Evolutionary conservation across 1,284 basidiomycete species (phyloP), one percentile per base, ranked within the genome.

Genomic region (Ceratobasidium sp.): DNA sequence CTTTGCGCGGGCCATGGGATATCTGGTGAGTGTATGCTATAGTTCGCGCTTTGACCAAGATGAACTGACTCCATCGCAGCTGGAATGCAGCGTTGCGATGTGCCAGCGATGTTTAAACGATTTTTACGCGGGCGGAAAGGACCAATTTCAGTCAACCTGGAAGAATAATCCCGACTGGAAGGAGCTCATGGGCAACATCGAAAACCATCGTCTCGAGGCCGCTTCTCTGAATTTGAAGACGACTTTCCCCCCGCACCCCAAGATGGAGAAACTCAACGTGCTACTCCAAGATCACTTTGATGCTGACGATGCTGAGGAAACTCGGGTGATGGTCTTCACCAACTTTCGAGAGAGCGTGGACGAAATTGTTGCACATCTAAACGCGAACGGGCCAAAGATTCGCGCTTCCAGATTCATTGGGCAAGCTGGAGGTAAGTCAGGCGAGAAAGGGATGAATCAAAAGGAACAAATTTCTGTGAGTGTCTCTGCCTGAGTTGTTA

Each of bases 251-350:
- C 3, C 80, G 52, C 98, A 99, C 81, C 98, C 98, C 2, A 99
- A 99, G 83, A 93, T 99, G 90, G 91, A 93, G 46, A 91, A 87
- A 75, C 85, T 98, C 16, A 88, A 91, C 69, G 84, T 86, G 9
- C 83, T 98, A 43, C 84, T 96, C 1, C 83, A 96, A 8, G 87
- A 93, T 46, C 92, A 98, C 80, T 97, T 98, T 78, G 87, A 89
- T 73, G 82, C 78, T 9, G 82, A 86, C 44, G 86, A 85, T 4
- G 76, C 76, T 47, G 80, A 82, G 52, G 80, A 79, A 73, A 74
- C 75, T 73, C 87, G 91, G 74, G 93, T 91, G n/a, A 99, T 99
- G 93, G 93, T 99, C 1, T 99, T 99, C 79, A 94, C 93, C 73
- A 91, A 92, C 5, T 96, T 89, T 79, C 87, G 98, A 59, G 90